These are phyloP conservation scores for Aspergillus pseudonomiae DNA, from an alignment of 2,329 filamentous ascomycete genomes.

Conservation along the genomic window DNA sequence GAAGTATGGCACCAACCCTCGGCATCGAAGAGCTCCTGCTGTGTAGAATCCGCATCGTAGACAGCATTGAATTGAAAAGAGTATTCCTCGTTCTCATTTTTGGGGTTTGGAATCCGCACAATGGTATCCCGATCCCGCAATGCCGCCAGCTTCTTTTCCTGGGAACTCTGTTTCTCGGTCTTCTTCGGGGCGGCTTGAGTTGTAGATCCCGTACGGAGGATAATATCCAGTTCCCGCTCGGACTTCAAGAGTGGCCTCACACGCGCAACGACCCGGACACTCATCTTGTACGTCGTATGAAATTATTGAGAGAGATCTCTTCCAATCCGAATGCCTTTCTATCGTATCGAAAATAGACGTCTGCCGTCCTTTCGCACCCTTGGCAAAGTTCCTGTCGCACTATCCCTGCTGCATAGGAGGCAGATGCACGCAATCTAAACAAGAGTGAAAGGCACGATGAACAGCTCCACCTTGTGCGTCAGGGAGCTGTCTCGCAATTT, in stretches of 20 bases:
- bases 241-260: slow-evolving; percentile 85
- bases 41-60: slow-evolving; percentile 77
- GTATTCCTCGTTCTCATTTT: slow-evolving; percentile 88
- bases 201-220: slow-evolving; percentile 68
- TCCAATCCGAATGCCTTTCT: background rate
- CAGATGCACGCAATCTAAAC: background rate
- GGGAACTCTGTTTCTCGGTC: slow-evolving; percentile 29
- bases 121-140: slow-evolving; percentile 63
- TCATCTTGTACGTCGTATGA: slow-evolving; percentile 35
- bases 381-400: background rate
- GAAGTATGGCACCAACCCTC: slow-evolving; percentile 67
- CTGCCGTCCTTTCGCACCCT: background rate
- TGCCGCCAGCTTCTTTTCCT: slow-evolving; percentile 30
- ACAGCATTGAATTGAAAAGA: slow-evolving; percentile 94
- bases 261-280: slow-evolving; percentile 83
- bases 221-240: slow-evolving; percentile 84
- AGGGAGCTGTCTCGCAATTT: background rate
- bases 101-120: slow-evolving; percentile 89
- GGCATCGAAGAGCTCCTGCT: slow-evolving; percentile 84
- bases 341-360: background rate
- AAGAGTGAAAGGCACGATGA: background rate
- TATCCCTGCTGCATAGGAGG: background rate
- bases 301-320: background rate
- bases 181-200: slow-evolving; percentile 24
- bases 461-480: background rate